Evolutionary conservation across 495 filamentous ascomycete genomes (phyloP), one percentile per base, ranked within the genome.

Genomic region (Terfezia boudieri): DNA sequence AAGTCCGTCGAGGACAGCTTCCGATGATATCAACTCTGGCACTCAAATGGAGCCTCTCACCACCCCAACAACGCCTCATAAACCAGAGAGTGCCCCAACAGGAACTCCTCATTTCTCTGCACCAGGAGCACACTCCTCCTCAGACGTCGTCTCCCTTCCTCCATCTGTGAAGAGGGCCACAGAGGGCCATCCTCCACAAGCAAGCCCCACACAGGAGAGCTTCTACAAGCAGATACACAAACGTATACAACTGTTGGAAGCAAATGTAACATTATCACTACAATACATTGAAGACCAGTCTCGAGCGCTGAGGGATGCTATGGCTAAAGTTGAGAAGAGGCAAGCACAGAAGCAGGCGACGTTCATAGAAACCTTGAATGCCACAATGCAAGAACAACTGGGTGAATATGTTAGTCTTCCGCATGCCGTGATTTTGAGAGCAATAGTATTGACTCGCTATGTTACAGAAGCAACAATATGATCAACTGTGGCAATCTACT

Each of bases 251-350:
- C 76, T 82, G 57, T 80, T 98, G 12, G 90, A 98, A 67, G 76
- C 84, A 20, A 95, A 96, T 67, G 85, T 85, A 8, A 90, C 87
- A 2, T 72, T 98, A 32, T 94, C 87, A 0, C 75, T 98, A 3
- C 84, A 93, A 60, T 98, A 96, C 64, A 95, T 98, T 59, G 88
- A 95, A 69, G 83, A 90, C 52, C 90, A 98, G 64, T 96, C 90
- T 14, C 79, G 78, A 48, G 84, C 94, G 53, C 74, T 98, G 3
- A 83, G 88, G 16, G 86, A 94, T 53, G 87, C 89, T 1, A 90
- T 98, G 59, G 76, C 75, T 49, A 87, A 87, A 64, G 84, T 93
- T 46, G 89, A 96, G 63, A 85, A 84, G 60, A 78, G 83, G 22
- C 90, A 98, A 63, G 71, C 93, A 36, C 70, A 76, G 36, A 93